phyloP scores from a whole-genome alignment of 768 basidiomycete genomes.

The Cyathus striatus region DNA sequence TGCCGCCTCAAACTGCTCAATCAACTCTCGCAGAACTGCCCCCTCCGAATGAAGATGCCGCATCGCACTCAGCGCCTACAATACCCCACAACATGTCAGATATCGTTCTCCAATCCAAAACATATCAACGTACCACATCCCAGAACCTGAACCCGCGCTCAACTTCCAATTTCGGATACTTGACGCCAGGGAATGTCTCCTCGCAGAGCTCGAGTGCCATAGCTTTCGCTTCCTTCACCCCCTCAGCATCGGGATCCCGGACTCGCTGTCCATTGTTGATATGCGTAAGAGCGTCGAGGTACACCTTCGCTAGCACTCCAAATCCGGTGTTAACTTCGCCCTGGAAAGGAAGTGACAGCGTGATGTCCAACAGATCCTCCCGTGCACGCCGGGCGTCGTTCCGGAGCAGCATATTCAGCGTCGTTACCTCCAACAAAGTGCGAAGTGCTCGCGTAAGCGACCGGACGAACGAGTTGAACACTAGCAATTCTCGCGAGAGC shows the following conservation, averaged over 20 bases:
- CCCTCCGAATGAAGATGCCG: slow-evolving; percentile 82
- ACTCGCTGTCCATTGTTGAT: slow-evolving; percentile 78
- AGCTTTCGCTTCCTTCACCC: slow-evolving; percentile 76
- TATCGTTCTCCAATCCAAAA: slow-evolving; percentile 4
- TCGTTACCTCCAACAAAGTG: slow-evolving; percentile 84
- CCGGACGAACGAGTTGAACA: slow-evolving; percentile 97
- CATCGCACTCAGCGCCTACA: slow-evolving; percentile 82
- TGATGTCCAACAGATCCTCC: slow-evolving; percentile 90
- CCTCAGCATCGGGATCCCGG: slow-evolving; percentile 70
- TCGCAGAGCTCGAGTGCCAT: slow-evolving; percentile 91
- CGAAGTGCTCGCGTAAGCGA: slow-evolving; percentile 88
- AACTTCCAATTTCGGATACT: slow-evolving; percentile 80
- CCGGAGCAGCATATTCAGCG: slow-evolving; percentile 89
- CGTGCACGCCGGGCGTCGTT: slow-evolving; percentile 81
- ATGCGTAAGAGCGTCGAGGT: slow-evolving; percentile 88
- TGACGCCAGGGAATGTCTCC: slow-evolving; percentile 91
- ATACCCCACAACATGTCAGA: slow-evolving; percentile 1
- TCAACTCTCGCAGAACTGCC: slow-evolving; percentile 78
- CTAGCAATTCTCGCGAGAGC: slow-evolving; percentile 90
- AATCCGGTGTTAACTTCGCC: slow-evolving; percentile 97
- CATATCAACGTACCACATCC: slow-evolving; percentile 75
- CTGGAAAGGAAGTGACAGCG: slow-evolving; percentile 91
- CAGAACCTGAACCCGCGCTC: slow-evolving; percentile 98
- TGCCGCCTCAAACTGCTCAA: slow-evolving; percentile 94
- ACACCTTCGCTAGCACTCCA: slow-evolving; percentile 95